These are phyloP conservation scores for Tylopilus plumbeoviolaceoides DNA, from an alignment of 768 basidiomycete genomes.

Conservation along the genomic window DNA sequence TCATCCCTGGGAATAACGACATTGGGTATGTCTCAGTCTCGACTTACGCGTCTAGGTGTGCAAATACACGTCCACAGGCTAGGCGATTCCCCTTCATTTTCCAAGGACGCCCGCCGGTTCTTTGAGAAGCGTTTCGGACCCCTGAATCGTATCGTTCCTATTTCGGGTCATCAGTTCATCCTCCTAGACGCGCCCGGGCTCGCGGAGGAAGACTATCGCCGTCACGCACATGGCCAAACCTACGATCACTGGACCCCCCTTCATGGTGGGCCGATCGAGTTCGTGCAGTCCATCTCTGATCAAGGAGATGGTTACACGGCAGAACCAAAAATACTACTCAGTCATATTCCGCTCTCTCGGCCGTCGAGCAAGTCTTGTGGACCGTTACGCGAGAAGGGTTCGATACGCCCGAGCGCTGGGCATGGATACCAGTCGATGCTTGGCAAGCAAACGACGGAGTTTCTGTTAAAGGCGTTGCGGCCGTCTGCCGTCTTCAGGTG, in stretches of 20 bases:
- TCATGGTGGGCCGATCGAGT: slow-evolving; percentile 53
- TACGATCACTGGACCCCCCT: slow-evolving; percentile 57
- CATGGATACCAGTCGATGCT: slow-evolving; percentile 80
- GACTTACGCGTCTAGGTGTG: not conserved
- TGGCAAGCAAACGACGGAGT: slow-evolving; percentile 73
- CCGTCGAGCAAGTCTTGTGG: slow-evolving; percentile 76
- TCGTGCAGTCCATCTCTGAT: slow-evolving; percentile 44
- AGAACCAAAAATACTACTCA: slow-evolving; percentile 56
- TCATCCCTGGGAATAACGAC: slow-evolving; percentile 81
- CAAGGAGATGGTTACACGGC: slow-evolving; percentile 24
- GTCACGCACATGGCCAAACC: slow-evolving; percentile 43
- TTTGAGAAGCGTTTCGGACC: slow-evolving; percentile 65
- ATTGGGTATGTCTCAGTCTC: slow-evolving; percentile 46
- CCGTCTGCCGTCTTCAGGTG: slow-evolving; percentile 74
- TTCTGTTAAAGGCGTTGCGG: slow-evolving; percentile 62
- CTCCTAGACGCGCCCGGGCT: slow-evolving; percentile 73
- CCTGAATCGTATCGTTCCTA: slow-evolving; percentile 54
- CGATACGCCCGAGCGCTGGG: slow-evolving; percentile 72
- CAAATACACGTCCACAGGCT: slow-evolving; percentile 37
- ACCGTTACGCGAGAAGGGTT: slow-evolving; percentile 64
- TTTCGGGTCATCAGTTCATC: slow-evolving; percentile 72
- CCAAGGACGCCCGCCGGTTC: slow-evolving; percentile 51
- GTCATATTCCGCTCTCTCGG: slow-evolving; percentile 82
- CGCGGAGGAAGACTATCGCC: slow-evolving; percentile 77
- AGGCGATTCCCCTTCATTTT: slow-evolving; percentile 48